phyloP scores from a whole-genome alignment of 2,329 filamentous ascomycete species.

The Curvularia hawaiiensis region DNA sequence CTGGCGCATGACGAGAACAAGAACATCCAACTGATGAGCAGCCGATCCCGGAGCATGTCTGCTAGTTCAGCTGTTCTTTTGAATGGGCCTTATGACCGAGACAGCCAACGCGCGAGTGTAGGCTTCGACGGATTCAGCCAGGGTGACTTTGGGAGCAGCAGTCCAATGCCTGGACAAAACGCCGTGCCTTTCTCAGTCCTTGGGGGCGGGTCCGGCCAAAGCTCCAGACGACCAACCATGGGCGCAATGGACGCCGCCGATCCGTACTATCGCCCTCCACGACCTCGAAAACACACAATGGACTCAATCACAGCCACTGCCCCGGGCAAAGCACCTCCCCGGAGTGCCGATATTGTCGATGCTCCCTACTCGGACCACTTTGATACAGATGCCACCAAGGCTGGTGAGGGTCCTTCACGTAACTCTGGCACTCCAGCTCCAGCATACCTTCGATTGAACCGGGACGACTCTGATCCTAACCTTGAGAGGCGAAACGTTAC shows the following conservation, averaged over 20 bases:
- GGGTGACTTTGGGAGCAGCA: constrained; percentile 65
- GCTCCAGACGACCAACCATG: constrained; percentile 48
- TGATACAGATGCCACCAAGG: constrained; percentile 37
- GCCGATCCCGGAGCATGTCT: constrained; percentile 63
- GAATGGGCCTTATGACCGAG: constrained; percentile 52
- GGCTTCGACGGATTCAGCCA: constrained; percentile 60
- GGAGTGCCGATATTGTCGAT: constrained; percentile 54
- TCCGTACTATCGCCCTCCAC: constrained; percentile 87
- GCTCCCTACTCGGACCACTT: constrained; percentile 53
- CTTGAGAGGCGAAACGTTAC: constrained; percentile 59
- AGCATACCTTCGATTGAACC: constrained; percentile 58
- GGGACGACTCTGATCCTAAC: constrained; percentile 60
- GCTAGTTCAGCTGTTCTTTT: constrained; percentile 67
- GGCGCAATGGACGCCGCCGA: constrained; percentile 57
- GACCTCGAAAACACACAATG: constrained; percentile 67
- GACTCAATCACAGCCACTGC: constrained; percentile 54
- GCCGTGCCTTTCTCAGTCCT: constrained; percentile 75
- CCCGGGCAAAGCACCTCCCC: constrained; percentile 52
- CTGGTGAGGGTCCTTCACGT: constrained; percentile 44
- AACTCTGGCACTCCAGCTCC: constrained; percentile 44
- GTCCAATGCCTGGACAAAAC: constrained; percentile 71
- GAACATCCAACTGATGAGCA: constrained; percentile 62
- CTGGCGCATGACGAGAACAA: constrained; percentile 70
- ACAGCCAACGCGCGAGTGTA: constrained; percentile 54
- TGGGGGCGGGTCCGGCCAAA: constrained; percentile 51